Evolutionary conservation across 176 grass and related monocot genomes (phyloP).

Genomic region (Carex myosuroides): DNA sequence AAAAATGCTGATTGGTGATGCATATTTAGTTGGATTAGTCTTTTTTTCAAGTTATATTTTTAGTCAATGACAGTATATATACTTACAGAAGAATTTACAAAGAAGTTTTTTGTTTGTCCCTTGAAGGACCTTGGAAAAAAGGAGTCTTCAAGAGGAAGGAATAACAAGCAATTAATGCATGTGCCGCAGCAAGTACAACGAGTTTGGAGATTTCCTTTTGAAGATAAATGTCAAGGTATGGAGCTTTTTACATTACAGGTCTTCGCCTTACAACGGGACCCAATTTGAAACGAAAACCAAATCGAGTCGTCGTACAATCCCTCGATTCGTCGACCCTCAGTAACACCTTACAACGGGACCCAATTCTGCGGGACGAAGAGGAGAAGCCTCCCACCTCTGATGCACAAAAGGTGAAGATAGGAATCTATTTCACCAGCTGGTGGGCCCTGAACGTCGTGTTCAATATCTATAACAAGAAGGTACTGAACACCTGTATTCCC

Average conservation of each 20-base stretch:
- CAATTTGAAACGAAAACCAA: neutral
- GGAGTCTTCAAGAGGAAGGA: too few species aligned
- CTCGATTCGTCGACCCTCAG: conserved; percentile 19
- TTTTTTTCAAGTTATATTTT: too few species aligned
- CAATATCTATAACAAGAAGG: conserved; percentile 98
- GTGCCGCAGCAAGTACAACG: too few species aligned
- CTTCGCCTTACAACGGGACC: neutral
- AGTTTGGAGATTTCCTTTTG: too few species aligned
- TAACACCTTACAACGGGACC: conserved; percentile 3
- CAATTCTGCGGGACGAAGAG: conserved; percentile 33
- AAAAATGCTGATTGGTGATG: too few species aligned
- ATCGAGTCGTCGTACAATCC: neutral
- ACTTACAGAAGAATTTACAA: too few species aligned
- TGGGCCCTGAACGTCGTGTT: conserved; percentile 93
- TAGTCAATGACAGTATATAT: too few species aligned
- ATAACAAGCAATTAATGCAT: too few species aligned
- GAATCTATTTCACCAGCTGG: conserved; percentile 84
- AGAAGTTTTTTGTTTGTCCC: too few species aligned
- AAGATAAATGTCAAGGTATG: too few species aligned
- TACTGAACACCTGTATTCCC: conserved; percentile 69
- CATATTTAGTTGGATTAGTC: too few species aligned
- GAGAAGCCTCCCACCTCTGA: conserved; percentile 24
- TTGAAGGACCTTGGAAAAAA: too few species aligned
- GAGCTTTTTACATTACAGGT: neutral
- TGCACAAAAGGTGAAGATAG: conserved; percentile 66